Percentiles rank a stretch among this genome's conserved stretches.
These are phyloP conservation scores for Tuber indicum DNA, from an alignment of 495 filamentous ascomycete species.

Conservation along the genomic window DNA sequence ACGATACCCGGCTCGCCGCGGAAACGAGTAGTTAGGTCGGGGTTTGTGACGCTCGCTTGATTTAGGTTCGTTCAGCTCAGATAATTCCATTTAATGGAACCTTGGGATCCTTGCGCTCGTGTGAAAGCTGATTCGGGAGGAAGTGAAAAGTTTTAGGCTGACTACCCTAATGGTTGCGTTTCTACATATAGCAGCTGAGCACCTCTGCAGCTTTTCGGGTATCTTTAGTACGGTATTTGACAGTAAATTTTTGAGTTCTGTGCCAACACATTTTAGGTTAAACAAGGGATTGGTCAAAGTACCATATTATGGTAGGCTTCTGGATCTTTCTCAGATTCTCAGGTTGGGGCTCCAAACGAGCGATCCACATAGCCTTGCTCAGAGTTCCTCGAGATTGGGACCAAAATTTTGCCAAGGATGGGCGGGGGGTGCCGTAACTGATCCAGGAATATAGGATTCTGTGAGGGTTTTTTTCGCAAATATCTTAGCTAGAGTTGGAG, in stretches of 20 bases:
- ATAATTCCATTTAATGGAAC: neutral
- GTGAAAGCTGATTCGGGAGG: neutral
- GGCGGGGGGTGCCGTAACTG: neutral
- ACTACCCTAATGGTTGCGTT: neutral
- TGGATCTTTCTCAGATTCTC: neutral
- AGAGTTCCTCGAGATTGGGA: neutral
- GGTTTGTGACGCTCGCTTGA: neutral
- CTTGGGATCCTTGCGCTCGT: neutral
- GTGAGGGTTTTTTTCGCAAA: neutral
- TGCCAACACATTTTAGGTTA: neutral
- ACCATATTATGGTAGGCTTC: neutral
- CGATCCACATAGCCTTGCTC: neutral
- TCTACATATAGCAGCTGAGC: neutral
- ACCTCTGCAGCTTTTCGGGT: neutral
- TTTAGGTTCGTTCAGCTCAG: neutral
- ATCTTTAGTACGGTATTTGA: neutral
- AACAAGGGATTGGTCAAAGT: neutral
- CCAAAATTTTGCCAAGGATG: neutral
- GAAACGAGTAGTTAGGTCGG: neutral
- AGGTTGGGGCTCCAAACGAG: neutral
- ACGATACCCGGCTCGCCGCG: neutral
- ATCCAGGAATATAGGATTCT: too few species aligned
- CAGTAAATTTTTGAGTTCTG: neutral
- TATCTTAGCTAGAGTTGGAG: neutral
- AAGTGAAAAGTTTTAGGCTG: neutral